These are phyloP conservation scores for Claviceps quebecensis DNA, from an alignment of 2,329 filamentous ascomycete species.

Conservation along the genomic window DNA sequence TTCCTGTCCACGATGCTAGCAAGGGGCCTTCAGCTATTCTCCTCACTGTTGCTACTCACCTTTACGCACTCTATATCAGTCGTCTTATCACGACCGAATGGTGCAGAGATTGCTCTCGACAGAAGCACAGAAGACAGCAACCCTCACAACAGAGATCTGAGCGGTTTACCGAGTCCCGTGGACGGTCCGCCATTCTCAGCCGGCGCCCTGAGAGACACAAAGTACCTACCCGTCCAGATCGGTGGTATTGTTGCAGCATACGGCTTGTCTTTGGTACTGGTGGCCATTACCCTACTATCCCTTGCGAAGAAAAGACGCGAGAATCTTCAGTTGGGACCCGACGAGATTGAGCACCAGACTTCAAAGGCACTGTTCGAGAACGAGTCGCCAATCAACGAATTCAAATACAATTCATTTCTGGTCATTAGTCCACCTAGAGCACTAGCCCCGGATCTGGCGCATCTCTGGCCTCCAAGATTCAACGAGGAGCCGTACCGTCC, in stretches of 20 bases:
- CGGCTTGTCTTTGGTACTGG: constrained; percentile 59
- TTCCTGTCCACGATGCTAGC: constrained; percentile 28
- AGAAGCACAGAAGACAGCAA: constrained; percentile 15
- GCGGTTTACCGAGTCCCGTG: constrained; percentile 39
- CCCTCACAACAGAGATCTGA: constrained; percentile 30
- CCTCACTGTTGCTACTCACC: constrained; percentile 14
- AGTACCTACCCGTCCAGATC: constrained; percentile 66
- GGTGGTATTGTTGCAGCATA: constrained; percentile 76
- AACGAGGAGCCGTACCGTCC: constrained; percentile 4
- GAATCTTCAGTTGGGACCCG: constrained; percentile 37
- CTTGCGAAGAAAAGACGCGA: constrained; percentile 43
- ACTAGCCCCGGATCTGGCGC: constrained; percentile 33
- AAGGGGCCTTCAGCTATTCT: constrained; percentile 13
- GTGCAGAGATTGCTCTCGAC: constrained; percentile 6
- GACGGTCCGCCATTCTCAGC: constrained; percentile 46
- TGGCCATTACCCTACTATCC: constrained; percentile 51
- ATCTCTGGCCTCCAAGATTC: constrained; percentile 29
- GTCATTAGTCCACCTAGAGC: background rate
- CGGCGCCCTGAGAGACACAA: constrained; percentile 43
- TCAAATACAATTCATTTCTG: background rate
- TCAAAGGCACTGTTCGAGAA: constrained; percentile 11
- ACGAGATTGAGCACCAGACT: constrained; percentile 30
- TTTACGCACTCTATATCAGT: constrained; percentile 14
- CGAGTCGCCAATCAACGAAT: constrained; percentile 9
- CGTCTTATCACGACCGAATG: constrained; percentile 12